These are phyloP conservation scores for Pythium pectinolyticum DNA, from an alignment of 352 stramenopile species.

Conservation along the genomic window DNA sequence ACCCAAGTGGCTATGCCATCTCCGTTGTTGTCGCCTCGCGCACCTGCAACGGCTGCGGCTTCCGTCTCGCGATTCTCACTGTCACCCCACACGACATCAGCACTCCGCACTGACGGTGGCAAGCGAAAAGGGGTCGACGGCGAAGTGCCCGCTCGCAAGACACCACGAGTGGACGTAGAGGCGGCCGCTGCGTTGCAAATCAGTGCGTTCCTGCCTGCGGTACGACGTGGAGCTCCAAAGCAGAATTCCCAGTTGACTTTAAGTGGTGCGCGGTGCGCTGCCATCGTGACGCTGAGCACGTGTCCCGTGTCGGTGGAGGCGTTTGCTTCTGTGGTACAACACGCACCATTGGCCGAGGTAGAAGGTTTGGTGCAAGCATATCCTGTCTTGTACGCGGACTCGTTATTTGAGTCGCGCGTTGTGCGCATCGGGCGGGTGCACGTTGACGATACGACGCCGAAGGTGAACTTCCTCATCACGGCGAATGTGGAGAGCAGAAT, in stretches of 20 bases:
- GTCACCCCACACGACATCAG: no score
- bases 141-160: no score
- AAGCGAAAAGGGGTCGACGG: no score
- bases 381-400: background rate
- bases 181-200: background rate
- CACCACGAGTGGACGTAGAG: background rate
- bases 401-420: background rate
- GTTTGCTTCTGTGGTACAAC: background rate
- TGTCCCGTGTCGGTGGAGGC: background rate
- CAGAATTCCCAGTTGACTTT: background rate
- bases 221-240: background rate
- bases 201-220: background rate
- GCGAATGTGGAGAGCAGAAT: background rate
- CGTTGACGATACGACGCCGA: no score
- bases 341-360: background rate
- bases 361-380: background rate
- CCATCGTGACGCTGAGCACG: background rate
- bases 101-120: no score
- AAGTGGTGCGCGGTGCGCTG: background rate
- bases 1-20: background rate
- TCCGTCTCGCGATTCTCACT: no score
- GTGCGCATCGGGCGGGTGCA: background rate
- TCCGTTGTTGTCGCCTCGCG: no score
- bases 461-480: background rate
- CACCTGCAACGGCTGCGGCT: no score